Evolutionary conservation across 139 green algal genomes (phyloP), one percentile per base, ranked within the genome.

Genomic region (Coelastrella sp.): DNA sequence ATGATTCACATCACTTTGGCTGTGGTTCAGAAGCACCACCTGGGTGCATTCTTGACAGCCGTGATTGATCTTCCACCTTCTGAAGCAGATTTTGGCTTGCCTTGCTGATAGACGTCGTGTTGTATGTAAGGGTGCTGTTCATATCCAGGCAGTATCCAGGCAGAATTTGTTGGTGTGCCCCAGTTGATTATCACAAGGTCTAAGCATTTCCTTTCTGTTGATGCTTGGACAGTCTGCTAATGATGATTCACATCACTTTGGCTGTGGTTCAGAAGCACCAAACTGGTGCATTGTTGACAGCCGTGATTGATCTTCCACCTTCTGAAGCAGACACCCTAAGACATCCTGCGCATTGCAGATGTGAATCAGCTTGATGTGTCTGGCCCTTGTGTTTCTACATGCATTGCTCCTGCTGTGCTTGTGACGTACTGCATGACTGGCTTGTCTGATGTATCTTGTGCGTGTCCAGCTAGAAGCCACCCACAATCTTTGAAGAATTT

Each of bases 181-280:
- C 32, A 47, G 32, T 47, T 47, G 32, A 47, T 47, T 1, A 47
- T 47, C 32, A 47, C 32, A 47, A 47, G 32, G 32, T 47, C 1
- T 47, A 47, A 47, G 32, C 32, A 47, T 47, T 47, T 47, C 32
- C 32, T 47, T 47, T 47, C 32, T 47, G 32, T 47, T 47, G 32
- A 19, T 85, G 57, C 79, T 16, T 10, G 17, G 2, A 11, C 19
- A 16, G 22, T 7, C 66, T 80, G 83, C 83, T 73, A 7, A n/a
- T 88, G 83, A 88, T 88, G 83, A 88, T 54, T 56, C 74, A 83
- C 68, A 54, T 74, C 83, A 88, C 83, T 88, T 88, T 88, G 83
- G 83, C 83, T 88, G 83, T 88, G 83, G 83, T 88, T 88, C 83
- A 88, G 83, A 88, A 61, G 61, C 19, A n/a, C 79, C 17, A 6